Evolutionary conservation across 345 rosid species (phyloP).

Genomic region (Mercurialis annua): DNA sequence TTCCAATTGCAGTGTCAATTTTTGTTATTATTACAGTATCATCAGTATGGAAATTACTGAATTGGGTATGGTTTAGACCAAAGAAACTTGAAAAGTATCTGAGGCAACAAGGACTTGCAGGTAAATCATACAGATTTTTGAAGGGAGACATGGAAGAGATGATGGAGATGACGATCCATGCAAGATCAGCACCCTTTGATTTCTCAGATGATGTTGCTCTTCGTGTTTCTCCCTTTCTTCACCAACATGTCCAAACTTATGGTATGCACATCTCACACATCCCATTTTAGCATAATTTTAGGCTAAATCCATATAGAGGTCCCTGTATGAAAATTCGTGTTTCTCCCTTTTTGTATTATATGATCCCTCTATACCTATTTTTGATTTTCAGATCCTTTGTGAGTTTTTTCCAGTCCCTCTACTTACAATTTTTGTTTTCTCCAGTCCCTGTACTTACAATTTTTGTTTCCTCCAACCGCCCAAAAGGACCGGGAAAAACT

Average conservation of each 20-base stretch:
- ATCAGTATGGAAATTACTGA: conserved; percentile 27
- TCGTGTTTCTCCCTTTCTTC: conserved; percentile 36
- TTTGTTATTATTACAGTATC: neutral
- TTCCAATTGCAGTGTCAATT: neutral
- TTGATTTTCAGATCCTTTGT: no score
- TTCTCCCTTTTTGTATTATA: no score
- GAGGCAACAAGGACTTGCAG: conserved; percentile 44
- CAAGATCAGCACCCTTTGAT: conserved; percentile 31
- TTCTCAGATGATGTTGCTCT: conserved; percentile 35
- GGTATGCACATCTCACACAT: conserved; percentile 30
- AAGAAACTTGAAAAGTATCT: conserved; percentile 42
- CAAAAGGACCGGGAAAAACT: no score
- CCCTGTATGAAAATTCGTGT: no score
- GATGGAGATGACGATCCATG: conserved; percentile 26
- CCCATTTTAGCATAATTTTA: no score
- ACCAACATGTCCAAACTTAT: conserved; percentile 25
- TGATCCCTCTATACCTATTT: no score
- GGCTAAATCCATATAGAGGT: no score
- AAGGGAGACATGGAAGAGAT: conserved; percentile 40
- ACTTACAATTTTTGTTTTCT: no score
- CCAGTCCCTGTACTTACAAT: no score
- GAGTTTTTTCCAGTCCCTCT: no score
- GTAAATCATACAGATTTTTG: conserved; percentile 35
- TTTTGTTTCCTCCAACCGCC: no score
- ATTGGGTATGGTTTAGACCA: conserved; percentile 46